Evolutionary conservation across 306 rosid species (phyloP), one percentile per base, ranked within the genome.

Genomic region (Fagus sylvatica): DNA sequence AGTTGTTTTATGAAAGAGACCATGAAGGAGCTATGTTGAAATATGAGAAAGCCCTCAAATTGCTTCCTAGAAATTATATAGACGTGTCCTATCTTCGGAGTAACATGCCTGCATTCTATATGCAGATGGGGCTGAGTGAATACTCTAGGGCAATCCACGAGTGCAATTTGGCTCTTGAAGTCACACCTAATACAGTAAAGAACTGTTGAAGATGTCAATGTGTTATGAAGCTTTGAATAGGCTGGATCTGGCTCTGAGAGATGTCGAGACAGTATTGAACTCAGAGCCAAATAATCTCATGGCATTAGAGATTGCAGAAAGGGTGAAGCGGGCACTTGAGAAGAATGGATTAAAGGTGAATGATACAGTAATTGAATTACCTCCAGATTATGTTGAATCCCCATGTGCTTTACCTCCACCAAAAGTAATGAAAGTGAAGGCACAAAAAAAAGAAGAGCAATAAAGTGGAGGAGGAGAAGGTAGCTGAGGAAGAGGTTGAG

Each of bases 91-190:
- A 91, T 87, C 89, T 95, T 76, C 85, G 96, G 78, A 92, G 98
- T 83, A 89, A 92, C 82, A 84, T 90, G 86, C 97, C 98, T 1
- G 90, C 98, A 0, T 95, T 97, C 82, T 95, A 87, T 77, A 95
- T 95, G 98, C 98, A 95, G 86, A 87, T 92, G 95, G 98, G 98
- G 75, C n/a, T 86, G 28, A 37, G 88, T 40, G 91, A 89, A 79
- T 95, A 89, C 53, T 98, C 98, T 1, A 86, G 89, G 88, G 98
- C 98, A 1, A 83, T 95, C 65, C 87, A 85, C 41, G 98, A 95
- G 78, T 95, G 98, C 76, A 80, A 89, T 86, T 86, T 92, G 84
- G 97, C 97, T 76, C 98, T 95, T 76, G 89, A 87, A 73, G 97
- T 91, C 43, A 88, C 95, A 11, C 98, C 98, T 0, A 88, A 73